phyloP scores from a whole-genome alignment of 179 eudicot genomes.

The Actinidia chinensis region DNA sequence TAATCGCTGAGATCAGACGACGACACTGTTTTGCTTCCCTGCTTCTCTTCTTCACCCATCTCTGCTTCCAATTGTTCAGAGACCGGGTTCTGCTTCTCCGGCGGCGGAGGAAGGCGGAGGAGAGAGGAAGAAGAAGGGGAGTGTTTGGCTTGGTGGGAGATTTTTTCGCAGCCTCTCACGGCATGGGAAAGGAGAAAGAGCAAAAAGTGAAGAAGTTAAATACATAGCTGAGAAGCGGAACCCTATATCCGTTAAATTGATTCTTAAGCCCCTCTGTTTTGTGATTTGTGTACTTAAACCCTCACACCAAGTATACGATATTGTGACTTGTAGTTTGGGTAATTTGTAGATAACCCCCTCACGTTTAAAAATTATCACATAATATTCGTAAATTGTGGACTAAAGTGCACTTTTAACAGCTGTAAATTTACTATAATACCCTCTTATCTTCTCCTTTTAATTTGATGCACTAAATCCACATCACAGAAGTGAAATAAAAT shows the following conservation, averaged over 20 bases:
- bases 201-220: background rate
- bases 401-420: no score
- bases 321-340: no score
- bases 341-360: no score
- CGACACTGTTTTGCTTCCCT: slow-evolving; percentile 23
- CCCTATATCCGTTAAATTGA: background rate
- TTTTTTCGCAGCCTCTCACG: slow-evolving; percentile 5
- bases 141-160: background rate
- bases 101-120: slow-evolving; percentile 12
- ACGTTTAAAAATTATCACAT: no score
- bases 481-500: no score
- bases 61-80: background rate
- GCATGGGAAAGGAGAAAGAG: background rate
- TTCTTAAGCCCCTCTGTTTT: background rate
- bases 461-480: no score
- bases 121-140: background rate
- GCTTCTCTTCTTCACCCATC: slow-evolving; percentile 56
- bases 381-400: no score
- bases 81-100: slow-evolving; percentile 7
- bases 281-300: no score
- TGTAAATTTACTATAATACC: no score
- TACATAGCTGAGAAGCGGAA: background rate
- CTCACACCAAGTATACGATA: no score
- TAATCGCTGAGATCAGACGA: slow-evolving; percentile 61
- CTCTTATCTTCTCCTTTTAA: no score